Base-by-base conservation (phyloP, 192 early-diverging fungal genomes). In the Lobosporangium transversale region DNA sequence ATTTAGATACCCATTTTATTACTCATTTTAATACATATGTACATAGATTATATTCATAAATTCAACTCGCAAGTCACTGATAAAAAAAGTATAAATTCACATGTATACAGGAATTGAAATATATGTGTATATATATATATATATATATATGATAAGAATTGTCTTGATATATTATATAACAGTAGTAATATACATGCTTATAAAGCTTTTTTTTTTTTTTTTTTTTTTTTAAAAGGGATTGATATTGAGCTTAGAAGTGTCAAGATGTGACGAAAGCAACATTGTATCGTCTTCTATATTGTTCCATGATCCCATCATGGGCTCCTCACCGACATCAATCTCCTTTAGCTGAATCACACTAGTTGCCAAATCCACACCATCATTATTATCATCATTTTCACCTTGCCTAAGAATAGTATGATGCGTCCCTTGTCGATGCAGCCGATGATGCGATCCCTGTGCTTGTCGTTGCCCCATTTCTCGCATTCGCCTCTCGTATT, bases 291-390 rank as follows among this genome's bases (percentile, higher is more conserved):
- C 58, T 4, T 61, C 58, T 1, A 61, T 17, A 11, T 26, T 27
- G 21, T 49, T 17, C 3, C 17, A 35, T 12, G 58, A 6, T 4
- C n/a, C 31, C 33, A 20, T 36, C 24, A 65, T 53, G 3, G 62
- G 52, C 29, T 75, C 71, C 33, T 75, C 71, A 18, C 71, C 71
- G 15, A 75, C 24, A 23, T 66, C 71, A 1, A 75, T 51, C 17
- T 75, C 71, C 27, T 45, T 18, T 10, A 75, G 35, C 4, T 20
- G 5, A 53, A 75, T 50, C 14, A 75, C 43, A 5, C 58, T 44
- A 8, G 58, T 66, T 29, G 71, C 32, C 58, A 75, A 37, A 21
- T 75, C 57, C 12, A 40, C 3, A 10, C 51, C 52, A 10, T 66
- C 57, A n/a, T 51, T n/a, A 2, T 50, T 32, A 26, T 21, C 32